phyloP scores from a whole-genome alignment of 2,329 filamentous ascomycete species.

The Fusarium sp. region DNA sequence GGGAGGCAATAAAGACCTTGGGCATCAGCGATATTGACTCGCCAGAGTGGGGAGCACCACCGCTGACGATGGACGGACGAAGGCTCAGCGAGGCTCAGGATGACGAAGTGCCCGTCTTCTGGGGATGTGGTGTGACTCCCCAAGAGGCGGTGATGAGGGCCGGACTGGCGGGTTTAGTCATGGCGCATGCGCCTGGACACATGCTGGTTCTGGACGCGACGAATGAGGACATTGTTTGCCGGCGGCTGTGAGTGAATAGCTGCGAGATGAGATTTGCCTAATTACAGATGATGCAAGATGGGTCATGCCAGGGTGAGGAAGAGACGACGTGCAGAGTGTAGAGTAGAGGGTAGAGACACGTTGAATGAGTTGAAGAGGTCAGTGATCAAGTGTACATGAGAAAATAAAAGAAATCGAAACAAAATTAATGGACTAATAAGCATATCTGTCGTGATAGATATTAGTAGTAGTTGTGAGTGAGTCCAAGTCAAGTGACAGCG shows the following conservation, averaged over 20 bases:
- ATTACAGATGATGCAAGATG: slow-evolving; percentile 1
- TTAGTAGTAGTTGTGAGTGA: neutral
- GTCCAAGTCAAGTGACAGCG: slow-evolving; percentile 42
- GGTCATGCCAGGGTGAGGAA: neutral
- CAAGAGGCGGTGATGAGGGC: slow-evolving; percentile 72
- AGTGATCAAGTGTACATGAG: neutral
- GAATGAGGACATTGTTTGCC: slow-evolving; percentile 51
- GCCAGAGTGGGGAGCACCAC: slow-evolving; percentile 69
- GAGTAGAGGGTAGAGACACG: neutral
- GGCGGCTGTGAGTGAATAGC: neutral
- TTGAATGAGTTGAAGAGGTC: neutral
- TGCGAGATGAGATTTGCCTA: neutral
- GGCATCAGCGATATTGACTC: slow-evolving; percentile 65
- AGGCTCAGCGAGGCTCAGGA: slow-evolving; percentile 43
- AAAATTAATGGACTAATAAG: neutral
- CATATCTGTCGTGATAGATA: neutral
- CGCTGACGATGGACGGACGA: slow-evolving; percentile 54
- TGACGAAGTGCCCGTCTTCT: slow-evolving; percentile 65
- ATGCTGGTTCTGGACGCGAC: slow-evolving; percentile 70
- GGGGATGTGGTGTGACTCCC: slow-evolving; percentile 75
- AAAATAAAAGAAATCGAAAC: neutral
- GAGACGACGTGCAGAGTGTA: neutral
- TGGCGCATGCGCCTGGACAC: slow-evolving; percentile 71
- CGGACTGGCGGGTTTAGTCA: slow-evolving; percentile 63
- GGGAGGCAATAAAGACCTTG: slow-evolving; percentile 63